Conservation (phyloP, 2,329 filamentous ascomycete genomes). For the Fusarium verrucosum region DNA sequence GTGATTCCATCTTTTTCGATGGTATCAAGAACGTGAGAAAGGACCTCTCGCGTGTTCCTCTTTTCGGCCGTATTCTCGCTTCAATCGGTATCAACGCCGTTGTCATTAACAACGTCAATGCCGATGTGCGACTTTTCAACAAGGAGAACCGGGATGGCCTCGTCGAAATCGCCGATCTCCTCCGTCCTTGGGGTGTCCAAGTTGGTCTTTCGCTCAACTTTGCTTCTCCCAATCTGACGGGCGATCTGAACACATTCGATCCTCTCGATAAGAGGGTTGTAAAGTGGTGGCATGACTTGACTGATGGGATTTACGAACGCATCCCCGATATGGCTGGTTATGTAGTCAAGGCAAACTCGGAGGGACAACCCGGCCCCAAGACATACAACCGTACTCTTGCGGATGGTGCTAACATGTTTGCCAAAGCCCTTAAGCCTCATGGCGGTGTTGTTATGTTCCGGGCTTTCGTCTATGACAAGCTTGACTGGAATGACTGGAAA, state of each 20-base stretch:
- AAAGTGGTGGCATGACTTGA: constrained; percentile 69
- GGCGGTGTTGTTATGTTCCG: constrained; percentile 75
- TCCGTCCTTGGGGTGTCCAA: constrained; percentile 73
- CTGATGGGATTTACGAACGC: constrained; percentile 64
- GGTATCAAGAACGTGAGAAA: constrained; percentile 61
- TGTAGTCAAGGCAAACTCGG: constrained; percentile 76
- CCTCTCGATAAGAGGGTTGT: constrained; percentile 69
- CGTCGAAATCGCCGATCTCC: constrained; percentile 68
- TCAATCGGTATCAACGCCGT: constrained; percentile 74
- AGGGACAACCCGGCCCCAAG: constrained; percentile 74
- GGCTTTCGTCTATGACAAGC: constrained; percentile 73
- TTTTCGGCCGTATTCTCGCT: constrained; percentile 73
- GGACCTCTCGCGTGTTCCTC: constrained; percentile 66
- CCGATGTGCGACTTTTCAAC: constrained; percentile 67
- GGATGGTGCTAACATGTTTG: constrained; percentile 60
- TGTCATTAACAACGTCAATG: constrained; percentile 78
- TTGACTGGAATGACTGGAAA: constrained; percentile 62
- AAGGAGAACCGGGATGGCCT: constrained; percentile 67
- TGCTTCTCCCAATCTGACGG: constrained; percentile 67
- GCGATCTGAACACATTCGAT: constrained; percentile 69
- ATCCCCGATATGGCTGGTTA: constrained; percentile 76
- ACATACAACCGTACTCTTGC: constrained; percentile 76
- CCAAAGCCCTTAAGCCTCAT: constrained; percentile 64
- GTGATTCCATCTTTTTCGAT: constrained; percentile 73
- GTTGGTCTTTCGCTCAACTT: constrained; percentile 75